Base-by-base conservation (phyloP, 768 basidiomycete species). In the Plicaturopsis crispa region DNA sequence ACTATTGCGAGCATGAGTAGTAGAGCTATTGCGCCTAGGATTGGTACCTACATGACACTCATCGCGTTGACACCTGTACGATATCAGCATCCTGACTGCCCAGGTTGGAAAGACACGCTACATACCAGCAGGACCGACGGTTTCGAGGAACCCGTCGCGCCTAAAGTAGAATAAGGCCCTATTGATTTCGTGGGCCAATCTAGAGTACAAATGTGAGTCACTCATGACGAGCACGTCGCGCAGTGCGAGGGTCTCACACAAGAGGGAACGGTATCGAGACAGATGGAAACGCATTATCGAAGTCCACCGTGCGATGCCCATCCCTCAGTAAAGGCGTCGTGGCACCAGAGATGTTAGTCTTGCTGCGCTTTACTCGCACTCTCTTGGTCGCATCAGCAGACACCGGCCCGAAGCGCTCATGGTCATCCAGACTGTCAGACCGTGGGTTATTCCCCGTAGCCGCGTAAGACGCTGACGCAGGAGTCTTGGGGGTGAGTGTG, bases 51-150 rank as follows among this genome's bases (percentile, higher is more conserved):
- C 82, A 89, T 52, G 51, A 61, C 70, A 44, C 71, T 80, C 72
- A 93, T 73, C 1, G 84, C 74, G 59, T 92, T 93, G 32, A 76
- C 65, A 45, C 87, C 86, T 84, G 46, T 32, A 23, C 36, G n/a
- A 23, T 20, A 23, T 31, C 26, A 33, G 40, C 23, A 40, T 48
- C 6, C 39, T n/a, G n/a, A n/a, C n/a, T n/a, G n/a, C n/a, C n/a
- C n/a, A n/a, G n/a, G n/a, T n/a, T n/a, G n/a, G n/a, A n/a, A n/a
- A n/a, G n/a, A n/a, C n/a, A n/a, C n/a, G n/a, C n/a, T n/a, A n/a
- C n/a, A 55, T 54, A 77, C 88, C 81, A 20, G 92, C 90, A 10
- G 90, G 90, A 23, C 93, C 93, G 43, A 93, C 80, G 13, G 82
- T 81, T 57, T 96, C 93, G 36, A 97, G 59, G 40, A 80, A 80